Conservation (phyloP, 129 eudicot species). For the Arctium lappa region DNA sequence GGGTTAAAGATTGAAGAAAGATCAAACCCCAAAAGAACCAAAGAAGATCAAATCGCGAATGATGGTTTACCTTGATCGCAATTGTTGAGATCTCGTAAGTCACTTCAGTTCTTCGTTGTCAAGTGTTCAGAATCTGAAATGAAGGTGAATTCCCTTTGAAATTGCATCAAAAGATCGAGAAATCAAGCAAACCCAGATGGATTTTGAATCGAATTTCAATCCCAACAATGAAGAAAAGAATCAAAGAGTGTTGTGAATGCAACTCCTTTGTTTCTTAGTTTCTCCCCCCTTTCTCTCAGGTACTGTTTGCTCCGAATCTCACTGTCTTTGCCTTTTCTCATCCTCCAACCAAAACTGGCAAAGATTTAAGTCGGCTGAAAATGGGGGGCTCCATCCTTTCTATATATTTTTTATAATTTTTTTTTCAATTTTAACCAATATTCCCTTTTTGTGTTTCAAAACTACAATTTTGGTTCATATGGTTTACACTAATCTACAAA, state of each 20-base stretch:
- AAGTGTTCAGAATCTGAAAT: slow-evolving; percentile 1
- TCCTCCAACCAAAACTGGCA: slow-evolving; percentile 21
- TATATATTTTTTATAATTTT: not conserved
- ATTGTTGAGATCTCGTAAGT: not conserved
- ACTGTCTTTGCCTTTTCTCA: slow-evolving; percentile 7
- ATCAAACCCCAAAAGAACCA: not conserved
- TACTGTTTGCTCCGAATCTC: slow-evolving; percentile 15
- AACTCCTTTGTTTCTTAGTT: not conserved
- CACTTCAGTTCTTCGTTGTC: not conserved
- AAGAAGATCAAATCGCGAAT: not conserved
- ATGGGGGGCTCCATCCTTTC: slow-evolving; percentile 31
- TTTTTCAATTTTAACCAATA: not conserved
- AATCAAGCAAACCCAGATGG: slow-evolving; percentile 30
- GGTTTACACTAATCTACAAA: too few relatives aligned
- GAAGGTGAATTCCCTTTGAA: slow-evolving; percentile 2
- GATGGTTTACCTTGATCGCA: not conserved
- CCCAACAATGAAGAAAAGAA: slow-evolving; percentile 12
- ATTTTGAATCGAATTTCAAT: not conserved
- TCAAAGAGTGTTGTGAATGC: slow-evolving; percentile 7
- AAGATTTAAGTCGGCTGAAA: slow-evolving; percentile 26
- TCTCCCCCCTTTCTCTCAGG: not conserved
- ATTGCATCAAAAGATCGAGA: slow-evolving; percentile 9
- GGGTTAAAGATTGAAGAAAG: not conserved
- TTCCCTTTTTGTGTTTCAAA: not conserved
- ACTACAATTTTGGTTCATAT: too few relatives aligned